These are phyloP conservation scores for Friedmanniomyces endolithicus DNA, from an alignment of 495 filamentous ascomycete genomes.

Conservation along the genomic window DNA sequence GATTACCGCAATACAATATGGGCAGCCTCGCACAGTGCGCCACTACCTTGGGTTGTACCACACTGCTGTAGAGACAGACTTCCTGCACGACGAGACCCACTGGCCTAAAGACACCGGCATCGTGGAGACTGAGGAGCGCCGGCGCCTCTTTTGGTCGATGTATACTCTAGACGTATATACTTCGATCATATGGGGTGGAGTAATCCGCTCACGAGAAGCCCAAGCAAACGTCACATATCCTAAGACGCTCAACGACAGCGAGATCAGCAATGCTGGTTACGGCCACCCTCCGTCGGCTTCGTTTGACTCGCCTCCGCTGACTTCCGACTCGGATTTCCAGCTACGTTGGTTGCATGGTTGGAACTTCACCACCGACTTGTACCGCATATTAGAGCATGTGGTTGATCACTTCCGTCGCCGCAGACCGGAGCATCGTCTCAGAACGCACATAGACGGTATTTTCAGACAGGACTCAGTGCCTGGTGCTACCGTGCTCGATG, in stretches of 20 bases:
- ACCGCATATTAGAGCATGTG: slow-evolving; percentile 38
- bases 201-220: slow-evolving; percentile 35
- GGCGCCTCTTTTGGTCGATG: slow-evolving; percentile 43
- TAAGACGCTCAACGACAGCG: slow-evolving; percentile 35
- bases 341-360: slow-evolving; percentile 36
- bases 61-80: slow-evolving; percentile 33
- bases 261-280: slow-evolving; percentile 24
- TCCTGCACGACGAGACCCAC: slow-evolving; percentile 39
- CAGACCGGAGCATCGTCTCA: not conserved
- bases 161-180: slow-evolving; percentile 42
- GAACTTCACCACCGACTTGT: slow-evolving; percentile 42
- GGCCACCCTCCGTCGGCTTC: slow-evolving; percentile 10
- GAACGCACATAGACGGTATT: not conserved
- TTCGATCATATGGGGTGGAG: slow-evolving; percentile 36
- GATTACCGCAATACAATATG: slow-evolving; percentile 38
- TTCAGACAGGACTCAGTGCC: slow-evolving; percentile 23
- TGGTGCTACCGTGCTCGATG: not conserved
- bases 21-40: slow-evolving; percentile 36
- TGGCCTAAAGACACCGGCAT: slow-evolving; percentile 35
- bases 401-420: slow-evolving; percentile 11
- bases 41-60: slow-evolving; percentile 38
- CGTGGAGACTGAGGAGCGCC: slow-evolving; percentile 37
- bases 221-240: slow-evolving; percentile 36
- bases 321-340: too few species aligned
- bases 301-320: too few species aligned